Evolutionary conservation across 805 yeast species (phyloP).

Genomic region (Komagataella pseudopastoris): DNA sequence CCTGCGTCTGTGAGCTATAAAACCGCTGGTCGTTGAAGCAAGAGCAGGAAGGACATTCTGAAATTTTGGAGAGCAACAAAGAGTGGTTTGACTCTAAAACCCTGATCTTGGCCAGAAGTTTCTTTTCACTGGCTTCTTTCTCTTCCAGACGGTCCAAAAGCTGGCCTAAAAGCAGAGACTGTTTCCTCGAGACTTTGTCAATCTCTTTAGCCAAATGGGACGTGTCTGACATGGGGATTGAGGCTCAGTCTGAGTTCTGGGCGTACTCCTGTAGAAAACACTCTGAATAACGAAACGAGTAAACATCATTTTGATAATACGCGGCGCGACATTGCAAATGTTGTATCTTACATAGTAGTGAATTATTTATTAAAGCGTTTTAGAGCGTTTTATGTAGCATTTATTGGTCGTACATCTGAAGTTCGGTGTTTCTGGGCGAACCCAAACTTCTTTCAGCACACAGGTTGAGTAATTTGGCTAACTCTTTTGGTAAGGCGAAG

Average conservation of each 20-base stretch:
- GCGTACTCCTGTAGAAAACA: neutral
- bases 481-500: constrained; percentile 48
- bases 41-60: neutral
- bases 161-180: neutral
- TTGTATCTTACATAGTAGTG: neutral
- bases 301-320: neutral
- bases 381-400: neutral
- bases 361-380: neutral
- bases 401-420: neutral
- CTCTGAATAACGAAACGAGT: neutral
- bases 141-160: neutral
- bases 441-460: constrained; percentile 45
- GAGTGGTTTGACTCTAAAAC: neutral
- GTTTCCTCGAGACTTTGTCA: neutral
- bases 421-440: neutral
- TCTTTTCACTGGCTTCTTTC: neutral
- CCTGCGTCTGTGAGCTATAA: neutral
- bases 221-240: neutral
- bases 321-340: neutral
- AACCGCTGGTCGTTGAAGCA: neutral
- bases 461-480: constrained; percentile 35
- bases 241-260: neutral
- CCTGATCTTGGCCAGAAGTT: neutral
- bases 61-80: neutral
- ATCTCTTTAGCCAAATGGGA: neutral